A percentile compares a stretch with the other conserved stretches of the same genome.
phyloP scores from a whole-genome alignment of 1,139 yeast species.

The Scheffersomyces parashehatae region DNA sequence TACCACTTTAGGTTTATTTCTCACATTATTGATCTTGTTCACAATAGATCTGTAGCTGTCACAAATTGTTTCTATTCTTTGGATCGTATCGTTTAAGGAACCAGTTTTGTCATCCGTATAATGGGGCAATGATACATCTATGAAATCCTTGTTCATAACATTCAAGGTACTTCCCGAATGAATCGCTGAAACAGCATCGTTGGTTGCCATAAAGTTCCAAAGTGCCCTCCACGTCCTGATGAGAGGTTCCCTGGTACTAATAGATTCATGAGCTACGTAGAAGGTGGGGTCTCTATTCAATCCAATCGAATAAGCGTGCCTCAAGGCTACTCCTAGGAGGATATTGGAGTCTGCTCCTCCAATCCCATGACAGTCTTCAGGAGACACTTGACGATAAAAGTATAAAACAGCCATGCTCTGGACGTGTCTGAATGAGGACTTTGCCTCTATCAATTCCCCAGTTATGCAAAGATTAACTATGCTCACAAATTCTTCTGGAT shows the following conservation, averaged over 20 bases:
- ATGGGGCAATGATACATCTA: conserved; percentile 37
- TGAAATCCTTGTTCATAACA: conserved; percentile 25
- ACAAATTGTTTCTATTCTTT: conserved; percentile 20
- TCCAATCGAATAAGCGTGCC: conserved; percentile 46
- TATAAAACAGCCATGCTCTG: conserved; percentile 45
- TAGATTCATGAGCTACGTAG: conserved; percentile 32
- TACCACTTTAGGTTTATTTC: conserved; percentile 34
- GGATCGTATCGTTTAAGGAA: conserved; percentile 15
- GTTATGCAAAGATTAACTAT: conserved; percentile 34
- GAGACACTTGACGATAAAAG: conserved; percentile 40
- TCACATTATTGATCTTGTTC: conserved; percentile 30
- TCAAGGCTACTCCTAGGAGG: conserved; percentile 37
- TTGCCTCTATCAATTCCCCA: conserved; percentile 27
- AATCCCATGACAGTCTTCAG: conserved; percentile 47
- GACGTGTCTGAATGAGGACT: conserved; percentile 36
- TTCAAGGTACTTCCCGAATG: conserved; percentile 36
- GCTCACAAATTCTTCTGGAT: conserved; percentile 23
- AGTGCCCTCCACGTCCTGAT: conserved; percentile 39
- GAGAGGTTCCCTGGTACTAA: conserved; percentile 28
- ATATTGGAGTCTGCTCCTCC: conserved; percentile 45
- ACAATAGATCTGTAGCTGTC: conserved; percentile 33
- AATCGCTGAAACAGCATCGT: conserved; percentile 37
- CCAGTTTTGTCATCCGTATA: conserved; percentile 17
- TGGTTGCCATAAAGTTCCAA: conserved; percentile 34
- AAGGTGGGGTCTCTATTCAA: conserved; percentile 44